A percentile compares a stretch with the other conserved stretches of the same genome.
phyloP scores from a whole-genome alignment of 805 yeast species.

The Starmerella cellae region DNA sequence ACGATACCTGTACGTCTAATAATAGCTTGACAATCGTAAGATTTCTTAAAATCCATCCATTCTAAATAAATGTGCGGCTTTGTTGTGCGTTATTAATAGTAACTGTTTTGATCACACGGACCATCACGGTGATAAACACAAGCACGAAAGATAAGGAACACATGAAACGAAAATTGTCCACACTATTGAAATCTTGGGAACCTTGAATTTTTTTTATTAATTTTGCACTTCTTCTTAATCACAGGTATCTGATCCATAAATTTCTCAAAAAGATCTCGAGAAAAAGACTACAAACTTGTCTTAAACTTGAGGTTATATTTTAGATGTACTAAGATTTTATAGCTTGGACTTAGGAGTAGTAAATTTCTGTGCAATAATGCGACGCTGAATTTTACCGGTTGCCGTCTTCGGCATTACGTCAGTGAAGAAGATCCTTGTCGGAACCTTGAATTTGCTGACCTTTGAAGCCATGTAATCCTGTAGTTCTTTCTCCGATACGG shows the following conservation, averaged over 20 bases:
- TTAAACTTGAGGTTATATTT: neutral
- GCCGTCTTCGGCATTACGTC: conserved; percentile 60
- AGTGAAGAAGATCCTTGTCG: conserved; percentile 44
- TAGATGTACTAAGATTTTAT: neutral
- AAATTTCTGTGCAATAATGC: conserved; percentile 42
- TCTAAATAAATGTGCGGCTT: too few relatives aligned
- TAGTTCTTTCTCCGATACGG: conserved; percentile 33
- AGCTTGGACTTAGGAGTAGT: conserved; percentile 15
- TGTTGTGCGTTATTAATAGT: too few relatives aligned
- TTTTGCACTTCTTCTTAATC: neutral
- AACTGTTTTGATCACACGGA: too few relatives aligned
- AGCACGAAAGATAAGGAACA: too few relatives aligned
- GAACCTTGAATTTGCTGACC: conserved; percentile 48
- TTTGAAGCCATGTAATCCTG: conserved; percentile 34
- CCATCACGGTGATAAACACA: too few relatives aligned
- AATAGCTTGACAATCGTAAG: too few relatives aligned
- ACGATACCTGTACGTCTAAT: too few relatives aligned
- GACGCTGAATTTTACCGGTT: conserved; percentile 63
- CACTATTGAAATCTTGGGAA: too few relatives aligned
- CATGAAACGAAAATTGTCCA: too few relatives aligned
- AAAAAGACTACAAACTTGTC: too few relatives aligned
- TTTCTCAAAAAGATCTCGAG: neutral
- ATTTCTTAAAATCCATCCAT: too few relatives aligned
- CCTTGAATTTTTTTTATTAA: too few relatives aligned
- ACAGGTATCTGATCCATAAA: neutral